Percentiles rank a stretch among this genome's conserved stretches.
phyloP scores from a whole-genome alignment of 495 filamentous ascomycete species.

The Penicillium herquei region DNA sequence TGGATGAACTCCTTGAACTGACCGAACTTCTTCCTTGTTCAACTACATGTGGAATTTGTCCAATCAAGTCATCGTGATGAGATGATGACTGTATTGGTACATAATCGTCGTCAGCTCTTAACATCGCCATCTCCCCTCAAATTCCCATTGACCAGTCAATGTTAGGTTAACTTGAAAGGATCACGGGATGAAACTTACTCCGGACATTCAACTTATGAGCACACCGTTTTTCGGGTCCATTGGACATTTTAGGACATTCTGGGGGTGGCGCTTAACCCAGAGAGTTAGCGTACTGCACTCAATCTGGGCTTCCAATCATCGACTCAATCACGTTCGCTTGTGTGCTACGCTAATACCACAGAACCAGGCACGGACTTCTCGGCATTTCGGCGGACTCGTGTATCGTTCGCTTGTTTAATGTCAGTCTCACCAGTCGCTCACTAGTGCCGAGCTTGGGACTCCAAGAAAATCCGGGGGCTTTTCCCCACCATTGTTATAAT shows the following conservation, averaged over 20 bases:
- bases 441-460: neutral
- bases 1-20: too few species aligned
- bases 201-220: too few species aligned
- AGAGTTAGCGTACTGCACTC: neutral
- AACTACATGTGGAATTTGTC: too few species aligned
- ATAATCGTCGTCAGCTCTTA: too few species aligned
- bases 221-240: too few species aligned
- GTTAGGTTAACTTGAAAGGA: too few species aligned
- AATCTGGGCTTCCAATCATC: neutral
- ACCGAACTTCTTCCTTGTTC: too few species aligned
- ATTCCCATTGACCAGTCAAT: too few species aligned
- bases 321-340: neutral
- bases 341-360: neutral
- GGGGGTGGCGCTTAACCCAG: neutral
- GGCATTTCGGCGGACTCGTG: neutral
- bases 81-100: too few species aligned
- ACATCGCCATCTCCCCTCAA: too few species aligned
- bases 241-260: neutral
- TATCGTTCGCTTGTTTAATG: neutral
- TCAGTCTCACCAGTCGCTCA: neutral
- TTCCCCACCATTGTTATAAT: neutral
- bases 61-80: too few species aligned
- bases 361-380: neutral
- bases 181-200: too few species aligned
- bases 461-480: neutral